phyloP scores from a whole-genome alignment of 2,329 filamentous ascomycete species.

The Calonectria pseudoreteaudii region DNA sequence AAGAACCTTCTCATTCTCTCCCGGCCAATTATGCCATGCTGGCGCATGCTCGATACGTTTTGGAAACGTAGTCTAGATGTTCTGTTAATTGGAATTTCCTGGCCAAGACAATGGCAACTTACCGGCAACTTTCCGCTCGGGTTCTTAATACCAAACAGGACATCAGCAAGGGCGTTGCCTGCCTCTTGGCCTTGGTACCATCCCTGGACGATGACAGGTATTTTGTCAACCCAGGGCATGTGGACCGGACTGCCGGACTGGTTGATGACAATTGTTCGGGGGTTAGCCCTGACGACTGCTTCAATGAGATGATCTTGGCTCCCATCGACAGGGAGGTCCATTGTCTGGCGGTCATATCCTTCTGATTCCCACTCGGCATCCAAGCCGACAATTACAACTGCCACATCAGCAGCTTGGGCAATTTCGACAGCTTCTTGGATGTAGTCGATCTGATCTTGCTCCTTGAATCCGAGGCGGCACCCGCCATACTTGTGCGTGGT shows the following conservation, averaged over 20 bases:
- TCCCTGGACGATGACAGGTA: conserved; percentile 73
- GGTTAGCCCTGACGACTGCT: conserved; percentile 71
- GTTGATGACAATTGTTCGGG: conserved; percentile 75
- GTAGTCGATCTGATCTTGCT: conserved; percentile 71
- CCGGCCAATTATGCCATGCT: conserved; percentile 79
- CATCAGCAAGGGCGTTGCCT: conserved; percentile 74
- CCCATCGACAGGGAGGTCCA: conserved; percentile 73
- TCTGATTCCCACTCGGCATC: conserved; percentile 83
- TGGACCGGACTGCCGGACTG: conserved; percentile 57
- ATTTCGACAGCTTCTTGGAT: conserved; percentile 73
- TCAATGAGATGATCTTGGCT: conserved; percentile 70
- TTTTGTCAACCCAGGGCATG: conserved; percentile 75
- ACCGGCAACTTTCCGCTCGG: conserved; percentile 78
- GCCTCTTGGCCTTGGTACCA: conserved; percentile 71
- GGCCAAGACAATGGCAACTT: neutral
- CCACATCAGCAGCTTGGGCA: conserved; percentile 73
- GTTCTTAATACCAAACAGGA: conserved; percentile 75
- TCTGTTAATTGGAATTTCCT: neutral
- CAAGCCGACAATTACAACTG: conserved; percentile 75
- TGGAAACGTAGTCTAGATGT: conserved; percentile 71
- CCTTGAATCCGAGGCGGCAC: conserved; percentile 78
- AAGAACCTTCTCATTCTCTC: conserved; percentile 74
- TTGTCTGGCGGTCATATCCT: conserved; percentile 78
- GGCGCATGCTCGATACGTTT: conserved; percentile 73
- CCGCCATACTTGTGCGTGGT: conserved; percentile 76